These are phyloP conservation scores for Evernia prunastri DNA, from an alignment of 495 filamentous ascomycete species.

Conservation along the genomic window DNA sequence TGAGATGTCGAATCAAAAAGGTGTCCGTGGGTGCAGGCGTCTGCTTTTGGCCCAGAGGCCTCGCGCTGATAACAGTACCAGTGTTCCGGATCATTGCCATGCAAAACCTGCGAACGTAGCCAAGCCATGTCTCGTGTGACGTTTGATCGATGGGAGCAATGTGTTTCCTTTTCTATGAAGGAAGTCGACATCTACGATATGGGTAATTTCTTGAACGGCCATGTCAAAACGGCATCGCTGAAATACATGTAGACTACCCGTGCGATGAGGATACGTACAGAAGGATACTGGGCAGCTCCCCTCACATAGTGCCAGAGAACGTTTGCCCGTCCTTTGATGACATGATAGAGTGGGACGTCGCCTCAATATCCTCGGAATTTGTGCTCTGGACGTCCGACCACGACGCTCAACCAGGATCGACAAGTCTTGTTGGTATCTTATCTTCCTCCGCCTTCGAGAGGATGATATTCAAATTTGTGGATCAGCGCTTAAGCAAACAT, in stretches of 20 bases:
- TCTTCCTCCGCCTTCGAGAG: slow-evolving; percentile 1
- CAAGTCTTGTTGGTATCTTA: slow-evolving; percentile 8
- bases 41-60: not conserved
- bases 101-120: slow-evolving; percentile 3
- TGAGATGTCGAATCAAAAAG: slow-evolving; percentile 10
- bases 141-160: slow-evolving; percentile 11
- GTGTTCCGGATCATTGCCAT: slow-evolving; percentile 11
- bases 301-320: not conserved
- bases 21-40: not conserved
- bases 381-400: slow-evolving; percentile 6
- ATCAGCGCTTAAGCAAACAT: not conserved
- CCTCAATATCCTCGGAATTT: not conserved
- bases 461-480: not conserved
- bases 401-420: not conserved
- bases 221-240: not conserved
- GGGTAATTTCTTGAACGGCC: not conserved
- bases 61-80: not conserved
- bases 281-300: not conserved
- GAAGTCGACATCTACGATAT: slow-evolving; percentile 4
- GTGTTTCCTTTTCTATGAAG: slow-evolving; percentile 9
- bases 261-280: not conserved
- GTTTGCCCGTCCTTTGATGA: too few relatives aligned
- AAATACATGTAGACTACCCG: not conserved
- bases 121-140: not conserved
- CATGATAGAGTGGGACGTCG: not conserved